Conservation (phyloP, 139 green algal genomes). For the Coelastrella sp. region DNA sequence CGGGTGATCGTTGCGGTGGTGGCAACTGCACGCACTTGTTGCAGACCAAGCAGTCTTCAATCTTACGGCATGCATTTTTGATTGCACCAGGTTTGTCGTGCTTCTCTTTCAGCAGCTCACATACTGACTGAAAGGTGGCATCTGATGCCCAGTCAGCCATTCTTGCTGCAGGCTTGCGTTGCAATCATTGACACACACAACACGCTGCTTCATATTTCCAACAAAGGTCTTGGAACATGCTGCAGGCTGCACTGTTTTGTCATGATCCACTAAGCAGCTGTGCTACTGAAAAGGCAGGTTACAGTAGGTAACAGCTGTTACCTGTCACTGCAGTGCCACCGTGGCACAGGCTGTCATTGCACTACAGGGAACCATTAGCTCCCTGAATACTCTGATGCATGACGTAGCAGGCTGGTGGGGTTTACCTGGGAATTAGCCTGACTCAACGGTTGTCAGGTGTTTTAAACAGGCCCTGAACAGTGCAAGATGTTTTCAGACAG, state of each 20-base stretch:
- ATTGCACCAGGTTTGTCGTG: slow-evolving; percentile 55
- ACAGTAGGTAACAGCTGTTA: too few species aligned
- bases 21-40: slow-evolving; percentile 63
- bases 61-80: slow-evolving; percentile 60
- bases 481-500: too few species aligned
- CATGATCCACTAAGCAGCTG: too few species aligned
- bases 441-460: too few species aligned
- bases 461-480: too few species aligned
- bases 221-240: not conserved
- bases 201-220: not conserved
- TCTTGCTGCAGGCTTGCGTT: not conserved
- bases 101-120: slow-evolving; percentile 42
- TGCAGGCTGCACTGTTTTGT: not conserved
- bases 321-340: too few species aligned
- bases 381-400: too few species aligned
- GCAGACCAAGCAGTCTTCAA: slow-evolving; percentile 75
- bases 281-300: too few species aligned
- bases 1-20: not conserved
- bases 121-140: slow-evolving; percentile 10
- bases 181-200: not conserved
- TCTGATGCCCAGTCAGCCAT: slow-evolving; percentile 15
- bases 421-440: too few species aligned
- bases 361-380: too few species aligned
- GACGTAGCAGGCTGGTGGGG: too few species aligned
- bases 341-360: too few species aligned